A percentile compares a stretch with the other conserved stretches of the same genome.
These are phyloP conservation scores for Dactylellina leptospora DNA, from an alignment of 2,329 filamentous ascomycete genomes.

Conservation along the genomic window DNA sequence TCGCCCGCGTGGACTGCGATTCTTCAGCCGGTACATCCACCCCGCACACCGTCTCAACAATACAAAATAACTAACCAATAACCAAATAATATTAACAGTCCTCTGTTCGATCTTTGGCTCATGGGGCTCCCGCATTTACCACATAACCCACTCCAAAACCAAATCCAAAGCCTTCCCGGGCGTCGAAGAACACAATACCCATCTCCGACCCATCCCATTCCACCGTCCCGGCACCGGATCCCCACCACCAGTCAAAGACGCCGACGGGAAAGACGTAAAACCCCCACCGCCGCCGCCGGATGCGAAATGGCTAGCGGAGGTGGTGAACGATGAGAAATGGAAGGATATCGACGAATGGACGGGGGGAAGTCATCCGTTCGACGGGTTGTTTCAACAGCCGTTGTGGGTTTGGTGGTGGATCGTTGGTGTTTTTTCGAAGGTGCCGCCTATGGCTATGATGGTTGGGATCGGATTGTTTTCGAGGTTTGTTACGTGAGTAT, in stretches of 20 bases:
- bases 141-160: slow-evolving; percentile 26
- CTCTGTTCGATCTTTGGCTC: slow-evolving; percentile 40
- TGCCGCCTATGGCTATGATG: slow-evolving; percentile 52
- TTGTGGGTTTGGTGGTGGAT: slow-evolving; percentile 37
- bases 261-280: neutral
- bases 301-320: slow-evolving; percentile 25
- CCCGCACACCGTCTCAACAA: neutral
- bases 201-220: slow-evolving; percentile 40
- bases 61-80: neutral
- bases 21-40: slow-evolving; percentile 16
- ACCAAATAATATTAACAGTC: slow-evolving; percentile 3
- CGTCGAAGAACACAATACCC: slow-evolving; percentile 20
- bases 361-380: slow-evolving; percentile 28
- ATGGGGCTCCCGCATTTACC: slow-evolving; percentile 43
- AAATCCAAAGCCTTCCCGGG: slow-evolving; percentile 28
- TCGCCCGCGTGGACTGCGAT: slow-evolving; percentile 38
- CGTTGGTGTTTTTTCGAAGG: slow-evolving; percentile 21
- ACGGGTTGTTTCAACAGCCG: slow-evolving; percentile 17
- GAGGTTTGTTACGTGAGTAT: slow-evolving; percentile 50
- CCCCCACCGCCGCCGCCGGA: slow-evolving; percentile 22
- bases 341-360: slow-evolving; percentile 27
- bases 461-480: slow-evolving; percentile 42
- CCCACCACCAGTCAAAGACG: slow-evolving; percentile 4
- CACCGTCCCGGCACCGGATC: slow-evolving; percentile 33
- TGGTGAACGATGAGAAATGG: slow-evolving; percentile 25